Conservation (phyloP, 2,329 filamentous ascomycete genomes). For the Zalaria obscura region DNA sequence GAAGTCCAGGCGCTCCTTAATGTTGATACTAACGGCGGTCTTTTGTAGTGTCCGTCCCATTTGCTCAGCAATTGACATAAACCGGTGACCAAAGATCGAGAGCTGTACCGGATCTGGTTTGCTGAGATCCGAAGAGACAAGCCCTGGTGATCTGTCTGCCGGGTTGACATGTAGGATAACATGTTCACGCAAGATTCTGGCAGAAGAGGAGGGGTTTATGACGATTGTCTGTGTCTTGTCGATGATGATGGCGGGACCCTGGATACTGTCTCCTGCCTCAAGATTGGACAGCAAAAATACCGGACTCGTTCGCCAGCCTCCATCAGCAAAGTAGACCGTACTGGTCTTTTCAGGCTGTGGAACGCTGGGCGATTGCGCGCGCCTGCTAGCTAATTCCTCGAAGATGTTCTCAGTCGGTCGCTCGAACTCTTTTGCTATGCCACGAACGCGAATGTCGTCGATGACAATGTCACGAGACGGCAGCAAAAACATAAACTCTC, state of each 20-base stretch:
- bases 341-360: background rate
- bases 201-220: background rate
- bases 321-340: background rate
- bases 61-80: conserved; percentile 15
- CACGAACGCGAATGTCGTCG: conserved; percentile 21
- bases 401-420: background rate
- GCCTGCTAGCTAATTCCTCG: too few species aligned
- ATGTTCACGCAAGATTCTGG: conserved; percentile 1
- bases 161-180: conserved; percentile 20
- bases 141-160: background rate
- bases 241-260: conserved; percentile 3
- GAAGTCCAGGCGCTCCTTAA: conserved; percentile 16
- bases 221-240: conserved; percentile 4
- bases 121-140: too few species aligned
- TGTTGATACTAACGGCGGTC: conserved; percentile 12
- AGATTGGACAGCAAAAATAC: conserved; percentile 1
- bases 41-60: conserved; percentile 14
- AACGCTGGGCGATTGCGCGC: too few species aligned
- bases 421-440: conserved; percentile 6
- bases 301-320: conserved; percentile 5
- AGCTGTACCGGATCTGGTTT: conserved; percentile 6
- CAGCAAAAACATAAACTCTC: conserved; percentile 28
- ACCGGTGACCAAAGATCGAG: conserved; percentile 11
- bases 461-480: conserved; percentile 22
- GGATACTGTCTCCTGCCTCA: background rate